Evolutionary conservation across 2,329 filamentous ascomycete species (phyloP), one percentile per base, ranked within the genome.

Genomic region (Pseudopyricularia javanii): DNA sequence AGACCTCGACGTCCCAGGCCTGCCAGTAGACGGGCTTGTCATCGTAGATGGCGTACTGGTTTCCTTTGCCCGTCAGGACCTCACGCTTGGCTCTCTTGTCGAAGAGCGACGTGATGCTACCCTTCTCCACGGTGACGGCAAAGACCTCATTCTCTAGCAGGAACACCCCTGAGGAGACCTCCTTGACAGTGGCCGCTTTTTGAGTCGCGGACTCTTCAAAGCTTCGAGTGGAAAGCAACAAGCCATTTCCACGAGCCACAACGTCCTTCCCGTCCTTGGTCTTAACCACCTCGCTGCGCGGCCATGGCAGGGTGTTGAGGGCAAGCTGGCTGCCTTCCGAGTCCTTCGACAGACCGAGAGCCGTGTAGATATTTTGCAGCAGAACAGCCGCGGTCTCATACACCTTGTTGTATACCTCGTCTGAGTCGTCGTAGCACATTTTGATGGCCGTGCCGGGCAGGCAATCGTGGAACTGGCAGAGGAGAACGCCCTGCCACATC

Each of bases 21-120:
- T 85, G 82, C 82, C 82, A 85, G 66, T 85, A 84, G 4, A 85
- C 71, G 4, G 82, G 82, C 66, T 85, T 85, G 61, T 86, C 82
- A 58, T 86, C 82, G 59, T 82, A 86, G 17, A 85, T 72, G 51
- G 85, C 82, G 7, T 82, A 69, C 60, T 85, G 81, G 22, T 80
- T 82, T 6, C 76, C 80, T 61, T 81, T 83, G n/a, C 70, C 69
- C 6, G 78, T 70, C 17, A 85, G 68, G 14, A 83, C 63, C 58
- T 85, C 78, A 20, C 81, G 75, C 33, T 76, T 66, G 1, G 73
- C 75, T n/a, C 67, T 60, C 30, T 76, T 66, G 59, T 85, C 82
- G 59, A 75, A 77, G 1, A 86, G 68, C 2, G 80, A 84, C 1
- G 74, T 80, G 54, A 86, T 83, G 33, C 73, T 72, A 22, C 82